Evolutionary conservation across 805 yeast genomes (phyloP).

Genomic region (Cyberlindnera mississippiensis): DNA sequence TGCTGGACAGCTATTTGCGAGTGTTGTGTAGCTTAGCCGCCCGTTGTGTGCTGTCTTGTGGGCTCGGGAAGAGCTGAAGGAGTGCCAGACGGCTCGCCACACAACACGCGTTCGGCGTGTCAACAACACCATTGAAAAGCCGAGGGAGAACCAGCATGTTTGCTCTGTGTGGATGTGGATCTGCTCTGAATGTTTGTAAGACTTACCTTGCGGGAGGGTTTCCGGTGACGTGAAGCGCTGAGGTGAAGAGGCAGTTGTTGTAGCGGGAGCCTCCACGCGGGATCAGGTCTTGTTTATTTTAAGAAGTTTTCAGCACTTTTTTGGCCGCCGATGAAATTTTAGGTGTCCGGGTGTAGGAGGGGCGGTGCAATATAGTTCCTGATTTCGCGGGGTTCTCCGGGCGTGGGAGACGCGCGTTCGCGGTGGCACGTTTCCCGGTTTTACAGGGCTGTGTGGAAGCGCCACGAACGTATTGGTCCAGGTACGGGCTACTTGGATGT

Average conservation of each 20-base stretch:
- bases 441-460: too few species aligned
- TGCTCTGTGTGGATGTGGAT: too few species aligned
- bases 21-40: background rate
- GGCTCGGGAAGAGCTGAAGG: background rate
- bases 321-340: slow-evolving; percentile 8
- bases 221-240: slow-evolving; percentile 1
- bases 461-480: too few species aligned
- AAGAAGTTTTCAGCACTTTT: slow-evolving; percentile 16
- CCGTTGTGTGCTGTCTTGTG: background rate
- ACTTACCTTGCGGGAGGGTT: slow-evolving; percentile 1
- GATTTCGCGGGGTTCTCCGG: slow-evolving; percentile 1
- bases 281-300: slow-evolving; percentile 16
- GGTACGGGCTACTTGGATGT: background rate
- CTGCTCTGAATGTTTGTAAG: too few species aligned
- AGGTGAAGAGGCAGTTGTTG: background rate
- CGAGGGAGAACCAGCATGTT: too few species aligned
- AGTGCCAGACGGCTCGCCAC: background rate
- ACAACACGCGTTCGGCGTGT: too few species aligned
- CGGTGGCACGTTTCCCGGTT: slow-evolving; percentile 1
- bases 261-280: slow-evolving; percentile 2
- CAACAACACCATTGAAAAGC: too few species aligned
- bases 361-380: slow-evolving; percentile 2
- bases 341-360: slow-evolving; percentile 12
- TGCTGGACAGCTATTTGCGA: background rate
- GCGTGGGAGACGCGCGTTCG: too few species aligned